Conservation (phyloP, 164 flowering plant species). For the Platanus orientalis region DNA sequence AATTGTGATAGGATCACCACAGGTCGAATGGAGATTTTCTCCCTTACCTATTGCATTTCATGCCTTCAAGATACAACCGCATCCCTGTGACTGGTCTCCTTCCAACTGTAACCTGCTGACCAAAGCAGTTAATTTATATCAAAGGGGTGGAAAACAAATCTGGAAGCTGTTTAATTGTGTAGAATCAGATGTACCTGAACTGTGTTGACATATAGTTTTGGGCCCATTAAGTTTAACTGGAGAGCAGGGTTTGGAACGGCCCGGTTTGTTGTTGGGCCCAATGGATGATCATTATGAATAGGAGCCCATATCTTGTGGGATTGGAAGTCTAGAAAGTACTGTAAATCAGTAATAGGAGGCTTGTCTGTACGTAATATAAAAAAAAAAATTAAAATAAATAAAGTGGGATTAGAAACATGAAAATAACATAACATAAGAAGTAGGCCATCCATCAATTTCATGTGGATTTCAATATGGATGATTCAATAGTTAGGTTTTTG, state of each 20-base stretch:
- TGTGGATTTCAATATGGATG: no score
- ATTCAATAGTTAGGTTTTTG: no score
- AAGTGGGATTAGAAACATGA: no score
- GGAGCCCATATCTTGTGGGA: constrained; percentile 73
- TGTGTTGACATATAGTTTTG: constrained; percentile 69
- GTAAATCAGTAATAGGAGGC: constrained; percentile 65
- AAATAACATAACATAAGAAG: no score
- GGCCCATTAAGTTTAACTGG: constrained; percentile 59
- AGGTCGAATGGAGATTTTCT: no score
- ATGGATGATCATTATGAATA: constrained; percentile 53
- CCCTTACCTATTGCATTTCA: constrained; percentile 55
- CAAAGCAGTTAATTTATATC: neutral
- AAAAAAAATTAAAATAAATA: neutral
- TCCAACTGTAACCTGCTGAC: constrained; percentile 49
- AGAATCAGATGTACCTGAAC: constrained; percentile 34
- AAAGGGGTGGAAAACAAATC: neutral
- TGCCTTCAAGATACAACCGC: constrained; percentile 76
- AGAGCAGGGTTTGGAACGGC: constrained; percentile 38
- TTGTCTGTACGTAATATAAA: constrained; percentile 43
- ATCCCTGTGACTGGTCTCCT: constrained; percentile 71
- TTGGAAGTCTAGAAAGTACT: constrained; percentile 68
- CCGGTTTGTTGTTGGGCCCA: constrained; percentile 41
- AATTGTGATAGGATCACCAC: no score
- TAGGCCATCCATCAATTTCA: neutral
- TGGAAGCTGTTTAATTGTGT: neutral